phyloP scores from a whole-genome alignment of 2,329 filamentous ascomycete genomes.

The Aspergillus ochraceus region DNA sequence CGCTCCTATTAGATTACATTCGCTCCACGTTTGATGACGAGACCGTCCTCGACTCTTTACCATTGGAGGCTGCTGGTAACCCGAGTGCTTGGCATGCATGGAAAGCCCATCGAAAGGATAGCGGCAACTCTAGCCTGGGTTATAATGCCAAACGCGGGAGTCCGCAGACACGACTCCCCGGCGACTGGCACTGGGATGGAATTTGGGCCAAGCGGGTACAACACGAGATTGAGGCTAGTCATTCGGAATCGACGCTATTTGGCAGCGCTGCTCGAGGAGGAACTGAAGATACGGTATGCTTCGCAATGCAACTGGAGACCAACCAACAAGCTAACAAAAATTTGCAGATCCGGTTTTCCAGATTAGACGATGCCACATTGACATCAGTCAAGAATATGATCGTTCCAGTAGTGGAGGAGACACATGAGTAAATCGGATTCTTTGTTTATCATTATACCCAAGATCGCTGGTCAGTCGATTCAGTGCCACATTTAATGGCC shows the following conservation, averaged over 20 bases:
- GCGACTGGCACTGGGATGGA: slow-evolving; percentile 96
- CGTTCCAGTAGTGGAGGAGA: slow-evolving; percentile 26
- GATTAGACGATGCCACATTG: slow-evolving; percentile 35
- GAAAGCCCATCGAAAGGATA: slow-evolving; percentile 65
- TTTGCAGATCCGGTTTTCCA: slow-evolving; percentile 41
- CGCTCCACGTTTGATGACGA: slow-evolving; percentile 79
- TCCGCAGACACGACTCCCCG: slow-evolving; percentile 58
- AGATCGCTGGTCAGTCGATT: background rate
- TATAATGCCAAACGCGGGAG: slow-evolving; percentile 46
- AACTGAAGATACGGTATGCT: slow-evolving; percentile 68
- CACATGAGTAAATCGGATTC: slow-evolving; percentile 21
- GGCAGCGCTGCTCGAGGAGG: slow-evolving; percentile 57
- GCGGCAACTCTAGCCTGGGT: slow-evolving; percentile 11
- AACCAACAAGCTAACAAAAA: slow-evolving; percentile 7
- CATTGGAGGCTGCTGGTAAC: slow-evolving; percentile 81
- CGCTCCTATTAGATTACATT: slow-evolving; percentile 76
- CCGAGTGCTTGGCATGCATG: slow-evolving; percentile 93
- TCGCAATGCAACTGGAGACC: background rate
- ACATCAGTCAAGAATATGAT: slow-evolving; percentile 39
- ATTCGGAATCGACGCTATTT: slow-evolving; percentile 78
- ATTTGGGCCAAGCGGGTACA: slow-evolving; percentile 91
- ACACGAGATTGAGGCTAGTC: slow-evolving; percentile 72
- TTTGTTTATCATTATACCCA: slow-evolving; percentile 26
- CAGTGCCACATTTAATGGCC: background rate
- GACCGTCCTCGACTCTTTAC: slow-evolving; percentile 72